Conservation (phyloP, 768 basidiomycete species). For the Mycena chlorophos region DNA sequence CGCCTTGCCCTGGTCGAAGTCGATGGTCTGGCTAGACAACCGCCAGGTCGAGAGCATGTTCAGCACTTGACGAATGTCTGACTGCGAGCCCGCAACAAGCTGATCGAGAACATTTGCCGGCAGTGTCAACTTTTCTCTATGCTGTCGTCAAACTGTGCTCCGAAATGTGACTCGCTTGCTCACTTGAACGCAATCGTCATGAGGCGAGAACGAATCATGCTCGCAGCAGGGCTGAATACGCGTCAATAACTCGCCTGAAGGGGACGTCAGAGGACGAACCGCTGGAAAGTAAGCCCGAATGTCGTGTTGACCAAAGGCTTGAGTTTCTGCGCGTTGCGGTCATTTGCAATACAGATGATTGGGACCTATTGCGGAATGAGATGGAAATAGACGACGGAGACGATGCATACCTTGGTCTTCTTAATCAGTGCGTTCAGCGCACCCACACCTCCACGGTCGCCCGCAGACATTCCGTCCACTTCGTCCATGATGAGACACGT, state of each 20-base stretch:
- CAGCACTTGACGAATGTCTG: constrained; percentile 94
- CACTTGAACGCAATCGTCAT: constrained; percentile 89
- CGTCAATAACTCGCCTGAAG: too few species aligned
- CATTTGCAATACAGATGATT: constrained; percentile 97
- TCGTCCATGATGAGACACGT: constrained; percentile 98
- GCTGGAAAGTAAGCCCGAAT: constrained; percentile 73
- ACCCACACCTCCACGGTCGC: constrained; percentile 95
- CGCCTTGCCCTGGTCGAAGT: constrained; percentile 89
- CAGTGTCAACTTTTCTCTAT: constrained; percentile 91
- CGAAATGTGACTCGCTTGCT: constrained; percentile 25
- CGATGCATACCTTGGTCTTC: constrained; percentile 74
- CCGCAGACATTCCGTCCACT: constrained; percentile 98
- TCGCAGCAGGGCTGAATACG: constrained; percentile 68
- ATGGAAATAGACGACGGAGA: background rate
- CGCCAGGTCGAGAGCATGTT: constrained; percentile 99
- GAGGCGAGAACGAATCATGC: constrained; percentile 79
- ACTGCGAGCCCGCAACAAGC: constrained; percentile 83
- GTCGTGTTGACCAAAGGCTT: constrained; percentile 78
- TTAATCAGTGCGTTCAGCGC: constrained; percentile 90
- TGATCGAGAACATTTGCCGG: constrained; percentile 90
- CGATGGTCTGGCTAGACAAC: constrained; percentile 75
- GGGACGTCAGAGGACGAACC: constrained; percentile 53
- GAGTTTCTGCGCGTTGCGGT: constrained; percentile 82
- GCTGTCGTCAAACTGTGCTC: constrained; percentile 2
- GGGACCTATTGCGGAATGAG: constrained; percentile 62